Evolutionary conservation across 768 basidiomycete genomes (phyloP).

Genomic region (Russula virescens): DNA sequence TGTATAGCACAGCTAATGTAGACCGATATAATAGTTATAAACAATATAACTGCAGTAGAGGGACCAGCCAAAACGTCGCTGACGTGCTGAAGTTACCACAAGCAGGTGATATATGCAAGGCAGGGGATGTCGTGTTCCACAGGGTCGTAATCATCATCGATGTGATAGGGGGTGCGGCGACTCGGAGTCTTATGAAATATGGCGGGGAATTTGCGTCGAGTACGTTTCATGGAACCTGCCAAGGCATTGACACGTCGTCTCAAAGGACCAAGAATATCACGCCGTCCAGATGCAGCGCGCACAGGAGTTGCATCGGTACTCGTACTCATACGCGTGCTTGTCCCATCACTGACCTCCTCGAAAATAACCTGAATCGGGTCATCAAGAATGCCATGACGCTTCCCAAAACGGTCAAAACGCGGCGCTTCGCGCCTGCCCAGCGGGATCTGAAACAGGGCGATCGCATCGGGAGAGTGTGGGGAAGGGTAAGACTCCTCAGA

Average conservation of each 20-base stretch:
- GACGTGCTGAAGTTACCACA: conserved; percentile 1
- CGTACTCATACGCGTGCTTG: neutral
- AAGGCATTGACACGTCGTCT: conserved; percentile 7
- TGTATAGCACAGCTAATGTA: neutral
- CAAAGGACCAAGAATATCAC: neutral
- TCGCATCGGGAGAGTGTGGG: conserved; percentile 10
- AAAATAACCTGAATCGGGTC: neutral
- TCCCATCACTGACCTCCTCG: neutral
- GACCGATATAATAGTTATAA: neutral
- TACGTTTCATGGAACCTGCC: neutral
- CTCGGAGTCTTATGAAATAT: neutral
- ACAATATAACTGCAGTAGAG: neutral
- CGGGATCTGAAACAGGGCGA: conserved; percentile 7
- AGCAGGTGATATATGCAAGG: conserved; percentile 16
- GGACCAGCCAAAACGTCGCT: neutral
- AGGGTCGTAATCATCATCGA: neutral
- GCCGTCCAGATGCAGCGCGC: neutral
- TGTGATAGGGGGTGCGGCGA: neutral
- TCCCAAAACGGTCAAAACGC: neutral
- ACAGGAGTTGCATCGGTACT: neutral
- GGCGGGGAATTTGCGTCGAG: neutral
- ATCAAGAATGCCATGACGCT: neutral
- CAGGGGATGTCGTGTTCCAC: conserved; percentile 17
- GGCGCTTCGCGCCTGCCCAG: neutral
- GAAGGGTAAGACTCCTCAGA: conserved; percentile 19